phyloP scores from a whole-genome alignment of 495 filamentous ascomycete genomes.

The Geoglossum glabrum region DNA sequence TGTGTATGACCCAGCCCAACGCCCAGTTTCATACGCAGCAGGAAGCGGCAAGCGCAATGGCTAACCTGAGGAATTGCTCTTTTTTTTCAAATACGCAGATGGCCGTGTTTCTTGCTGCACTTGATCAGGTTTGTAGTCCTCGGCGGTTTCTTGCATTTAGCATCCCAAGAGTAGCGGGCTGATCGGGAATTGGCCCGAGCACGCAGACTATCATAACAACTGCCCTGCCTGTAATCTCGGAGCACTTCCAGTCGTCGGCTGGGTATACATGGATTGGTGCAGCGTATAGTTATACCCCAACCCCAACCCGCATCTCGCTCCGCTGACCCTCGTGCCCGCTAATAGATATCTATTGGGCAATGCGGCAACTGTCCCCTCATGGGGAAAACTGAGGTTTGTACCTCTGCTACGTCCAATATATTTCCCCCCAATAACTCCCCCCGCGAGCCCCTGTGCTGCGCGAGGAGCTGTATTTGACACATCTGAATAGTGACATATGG shows the following conservation, averaged over 20 bases:
- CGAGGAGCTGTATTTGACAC: conserved; percentile 5
- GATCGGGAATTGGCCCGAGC: neutral
- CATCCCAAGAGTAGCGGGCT: neutral
- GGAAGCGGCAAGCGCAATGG: neutral
- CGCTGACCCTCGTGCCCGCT: conserved; percentile 4
- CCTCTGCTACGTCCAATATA: conserved; percentile 10
- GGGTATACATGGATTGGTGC: conserved; percentile 36
- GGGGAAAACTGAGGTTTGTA: conserved; percentile 10
- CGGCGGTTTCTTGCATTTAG: neutral
- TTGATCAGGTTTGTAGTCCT: neutral
- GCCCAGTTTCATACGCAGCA: neutral
- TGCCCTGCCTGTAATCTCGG: conserved; percentile 27
- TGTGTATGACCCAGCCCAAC: conserved; percentile 1
- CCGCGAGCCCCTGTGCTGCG: neutral
- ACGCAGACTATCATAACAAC: conserved; percentile 27
- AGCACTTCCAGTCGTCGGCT: conserved; percentile 22
- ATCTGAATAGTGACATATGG: conserved; percentile 22
- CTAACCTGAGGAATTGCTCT: neutral
- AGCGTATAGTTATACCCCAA: conserved; percentile 21
- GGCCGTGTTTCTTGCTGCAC: neutral
- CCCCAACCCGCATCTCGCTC: neutral
- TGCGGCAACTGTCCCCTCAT: conserved; percentile 9
- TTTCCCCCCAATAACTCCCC: conserved; percentile 9
- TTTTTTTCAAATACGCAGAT: neutral
- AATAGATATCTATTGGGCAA: conserved; percentile 8